phyloP scores from a whole-genome alignment of 75 land plant genomes.

The Chamaecyparis obtusa region DNA sequence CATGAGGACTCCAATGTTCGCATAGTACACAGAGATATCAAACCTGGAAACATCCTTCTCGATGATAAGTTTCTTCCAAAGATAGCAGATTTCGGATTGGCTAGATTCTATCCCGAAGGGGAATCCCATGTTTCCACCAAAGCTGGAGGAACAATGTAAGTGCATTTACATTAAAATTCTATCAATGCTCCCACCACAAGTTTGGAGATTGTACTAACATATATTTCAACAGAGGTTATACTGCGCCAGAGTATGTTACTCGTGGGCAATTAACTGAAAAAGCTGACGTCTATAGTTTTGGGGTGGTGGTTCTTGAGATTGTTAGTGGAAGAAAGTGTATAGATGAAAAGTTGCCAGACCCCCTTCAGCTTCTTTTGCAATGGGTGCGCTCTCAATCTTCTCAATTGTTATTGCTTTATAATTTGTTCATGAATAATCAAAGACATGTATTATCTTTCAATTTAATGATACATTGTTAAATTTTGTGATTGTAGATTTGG shows the following conservation, averaged over 20 bases:
- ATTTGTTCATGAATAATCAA: background rate
- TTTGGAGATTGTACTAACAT: background rate
- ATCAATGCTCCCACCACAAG: no score
- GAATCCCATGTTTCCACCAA: slow-evolving; percentile 18
- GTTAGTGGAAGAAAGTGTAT: slow-evolving; percentile 5
- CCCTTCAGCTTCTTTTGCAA: background rate
- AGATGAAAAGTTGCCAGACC: background rate
- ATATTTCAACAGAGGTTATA: slow-evolving; percentile 7
- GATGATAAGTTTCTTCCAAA: slow-evolving; percentile 27
- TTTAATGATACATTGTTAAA: background rate
- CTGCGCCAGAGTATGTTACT: slow-evolving; percentile 11
- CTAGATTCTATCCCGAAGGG: slow-evolving; percentile 22
- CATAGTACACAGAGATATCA: slow-evolving; percentile 46
- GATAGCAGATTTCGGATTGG: slow-evolving; percentile 32
- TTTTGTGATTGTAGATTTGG: background rate
- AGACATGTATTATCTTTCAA: no score
- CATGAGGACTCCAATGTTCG: slow-evolving; percentile 32
- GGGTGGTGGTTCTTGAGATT: slow-evolving; percentile 21
- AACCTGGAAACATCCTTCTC: slow-evolving; percentile 34
- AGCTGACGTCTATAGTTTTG: slow-evolving; percentile 20
- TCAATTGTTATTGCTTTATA: background rate
- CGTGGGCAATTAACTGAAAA: slow-evolving; percentile 16
- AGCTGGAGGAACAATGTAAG: slow-evolving; percentile 22
- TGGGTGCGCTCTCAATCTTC: background rate
- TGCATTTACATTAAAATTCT: background rate